Conservation (phyloP, 306 rosid species). For the Gleditsia sinensis region DNA sequence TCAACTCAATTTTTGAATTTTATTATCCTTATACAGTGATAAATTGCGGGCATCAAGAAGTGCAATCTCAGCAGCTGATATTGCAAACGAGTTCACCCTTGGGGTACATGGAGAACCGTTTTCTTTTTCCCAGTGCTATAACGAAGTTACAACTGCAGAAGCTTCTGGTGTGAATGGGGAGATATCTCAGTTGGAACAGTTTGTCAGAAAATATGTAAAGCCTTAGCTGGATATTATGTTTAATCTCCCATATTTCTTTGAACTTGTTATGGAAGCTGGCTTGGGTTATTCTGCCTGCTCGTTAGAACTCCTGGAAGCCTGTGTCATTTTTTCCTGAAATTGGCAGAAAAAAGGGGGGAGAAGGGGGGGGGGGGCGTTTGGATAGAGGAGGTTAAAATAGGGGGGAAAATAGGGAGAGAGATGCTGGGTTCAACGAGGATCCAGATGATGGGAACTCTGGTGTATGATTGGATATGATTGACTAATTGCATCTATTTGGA, state of each 20-base stretch:
- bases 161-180: slow-evolving; percentile 79
- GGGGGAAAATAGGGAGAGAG: neutral
- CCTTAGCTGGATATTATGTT: slow-evolving; percentile 31
- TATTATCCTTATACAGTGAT: slow-evolving; percentile 57
- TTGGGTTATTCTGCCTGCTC: neutral
- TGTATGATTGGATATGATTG: slow-evolving; percentile 19
- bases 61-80: slow-evolving; percentile 78
- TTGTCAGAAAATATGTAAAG: slow-evolving; percentile 69
- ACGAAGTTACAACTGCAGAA: slow-evolving; percentile 79
- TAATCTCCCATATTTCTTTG: neutral
- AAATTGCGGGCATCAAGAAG: slow-evolving; percentile 83
- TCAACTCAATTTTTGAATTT: slow-evolving; percentile 10
- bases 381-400: neutral
- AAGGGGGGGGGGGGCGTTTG: neutral
- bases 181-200: slow-evolving; percentile 68
- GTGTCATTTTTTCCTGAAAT: neutral
- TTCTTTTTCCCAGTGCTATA: slow-evolving; percentile 75
- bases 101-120: slow-evolving; percentile 72
- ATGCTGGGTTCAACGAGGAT: slow-evolving; percentile 29
- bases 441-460: slow-evolving; percentile 5
- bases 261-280: neutral
- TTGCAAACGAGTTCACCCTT: slow-evolving; percentile 74
- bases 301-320: slow-evolving; percentile 7
- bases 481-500: slow-evolving; percentile 20
- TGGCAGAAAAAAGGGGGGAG: neutral